Evolutionary conservation across 2,329 filamentous ascomycete species (phyloP).

Genomic region (Claviceps africana): DNA sequence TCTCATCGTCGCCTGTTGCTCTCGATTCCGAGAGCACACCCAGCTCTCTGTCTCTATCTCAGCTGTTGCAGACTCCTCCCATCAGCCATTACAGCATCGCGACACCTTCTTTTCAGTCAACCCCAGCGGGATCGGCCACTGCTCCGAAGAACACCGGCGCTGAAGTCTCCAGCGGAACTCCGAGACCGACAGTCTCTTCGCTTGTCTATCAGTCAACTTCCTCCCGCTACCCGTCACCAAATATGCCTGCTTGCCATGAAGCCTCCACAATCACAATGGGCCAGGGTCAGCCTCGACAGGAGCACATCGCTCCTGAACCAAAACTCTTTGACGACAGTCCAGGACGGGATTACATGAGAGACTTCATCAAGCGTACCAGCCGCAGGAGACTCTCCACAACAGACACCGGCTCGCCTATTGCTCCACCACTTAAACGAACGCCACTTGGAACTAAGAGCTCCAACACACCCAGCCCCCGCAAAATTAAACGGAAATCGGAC

Average conservation of each 20-base stretch:
- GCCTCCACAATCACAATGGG: neutral
- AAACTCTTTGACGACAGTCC: conserved; percentile 17
- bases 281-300: neutral
- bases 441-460: conserved; percentile 22
- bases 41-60: neutral
- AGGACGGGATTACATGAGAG: conserved; percentile 20
- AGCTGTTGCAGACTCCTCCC: neutral
- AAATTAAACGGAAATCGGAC: conserved; percentile 20
- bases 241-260: neutral
- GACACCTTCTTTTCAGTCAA: neutral
- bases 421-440: conserved; percentile 12
- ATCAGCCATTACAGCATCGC: neutral
- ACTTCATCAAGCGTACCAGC: conserved; percentile 22
- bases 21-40: neutral
- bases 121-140: neutral
- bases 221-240: neutral
- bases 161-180: neutral
- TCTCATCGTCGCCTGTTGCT: neutral
- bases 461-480: conserved; percentile 20
- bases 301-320: neutral
- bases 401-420: conserved; percentile 19
- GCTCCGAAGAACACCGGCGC: neutral
- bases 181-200: neutral
- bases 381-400: conserved; percentile 16
- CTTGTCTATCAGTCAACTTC: neutral